A percentile compares a stretch with the other conserved stretches of the same genome.
These are phyloP conservation scores for Leccinum longicurvipes DNA, from an alignment of 768 basidiomycete species.

Conservation along the genomic window DNA sequence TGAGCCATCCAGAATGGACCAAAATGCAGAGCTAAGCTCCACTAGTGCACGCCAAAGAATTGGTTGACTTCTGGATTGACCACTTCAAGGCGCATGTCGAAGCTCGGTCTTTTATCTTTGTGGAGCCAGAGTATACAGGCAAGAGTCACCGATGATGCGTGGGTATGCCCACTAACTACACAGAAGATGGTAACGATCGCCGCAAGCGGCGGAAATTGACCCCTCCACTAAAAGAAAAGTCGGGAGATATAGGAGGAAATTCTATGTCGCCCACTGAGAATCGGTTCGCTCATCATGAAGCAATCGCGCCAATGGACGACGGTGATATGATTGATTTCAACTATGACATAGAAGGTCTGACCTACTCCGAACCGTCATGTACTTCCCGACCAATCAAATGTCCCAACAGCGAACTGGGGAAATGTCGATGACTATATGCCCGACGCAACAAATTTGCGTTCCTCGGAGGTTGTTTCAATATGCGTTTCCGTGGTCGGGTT, in stretches of 20 bases:
- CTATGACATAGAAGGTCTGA: slow-evolving; percentile 24
- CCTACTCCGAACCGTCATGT: neutral
- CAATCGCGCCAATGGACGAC: slow-evolving; percentile 2
- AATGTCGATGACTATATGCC: slow-evolving; percentile 14
- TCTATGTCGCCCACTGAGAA: slow-evolving; percentile 4
- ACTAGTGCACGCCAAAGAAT: slow-evolving; percentile 61
- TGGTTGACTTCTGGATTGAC: slow-evolving; percentile 72
- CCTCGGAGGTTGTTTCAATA: slow-evolving; percentile 57
- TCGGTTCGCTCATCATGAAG: slow-evolving; percentile 13
- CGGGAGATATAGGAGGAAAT: neutral
- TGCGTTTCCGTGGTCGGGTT: neutral
- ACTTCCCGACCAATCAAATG: slow-evolving; percentile 9
- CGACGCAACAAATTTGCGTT: slow-evolving; percentile 33
- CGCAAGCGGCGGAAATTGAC: slow-evolving; percentile 47
- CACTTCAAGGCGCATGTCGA: slow-evolving; percentile 70
- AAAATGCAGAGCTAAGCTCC: slow-evolving; percentile 2
- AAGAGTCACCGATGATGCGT: neutral
- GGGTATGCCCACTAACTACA: slow-evolving; percentile 3
- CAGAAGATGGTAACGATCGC: slow-evolving; percentile 38
- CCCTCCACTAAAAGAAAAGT: neutral
- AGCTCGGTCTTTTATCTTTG: slow-evolving; percentile 42
- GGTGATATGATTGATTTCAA: slow-evolving; percentile 23
- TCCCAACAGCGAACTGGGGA: slow-evolving; percentile 23
- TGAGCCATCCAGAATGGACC: slow-evolving; percentile 34
- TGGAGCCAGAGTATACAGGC: slow-evolving; percentile 10